A percentile compares a stretch with the other conserved stretches of the same genome.
Conservation (phyloP, 305 asterid genomes). For the Solanum hybrid region DNA sequence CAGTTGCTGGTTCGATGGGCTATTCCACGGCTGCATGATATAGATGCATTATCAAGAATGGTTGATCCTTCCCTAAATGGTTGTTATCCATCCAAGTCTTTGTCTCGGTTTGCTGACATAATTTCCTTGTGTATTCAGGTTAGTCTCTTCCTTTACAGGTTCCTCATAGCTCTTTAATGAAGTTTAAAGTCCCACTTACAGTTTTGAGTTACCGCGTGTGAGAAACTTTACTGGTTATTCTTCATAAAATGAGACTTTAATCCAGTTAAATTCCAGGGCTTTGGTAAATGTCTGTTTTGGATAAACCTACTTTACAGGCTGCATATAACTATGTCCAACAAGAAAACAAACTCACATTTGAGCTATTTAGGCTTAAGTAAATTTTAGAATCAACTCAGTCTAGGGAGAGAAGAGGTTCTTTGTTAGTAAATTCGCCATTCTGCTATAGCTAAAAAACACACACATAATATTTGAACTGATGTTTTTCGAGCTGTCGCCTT, state of each 20-base stretch:
- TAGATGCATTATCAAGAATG: slow-evolving; percentile 78
- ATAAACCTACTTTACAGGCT: not conserved
- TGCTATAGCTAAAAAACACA: not conserved
- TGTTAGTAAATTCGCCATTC: not conserved
- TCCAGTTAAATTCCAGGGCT: not conserved
- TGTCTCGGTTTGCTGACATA: slow-evolving; percentile 91
- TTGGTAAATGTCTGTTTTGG: not conserved
- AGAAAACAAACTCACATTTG: not conserved
- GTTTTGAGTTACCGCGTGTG: not conserved
- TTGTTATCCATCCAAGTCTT: slow-evolving; percentile 72
- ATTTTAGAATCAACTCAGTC: not conserved
- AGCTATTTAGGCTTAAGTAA: not conserved
- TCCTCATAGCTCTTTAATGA: not conserved
- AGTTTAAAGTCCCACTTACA: not conserved
- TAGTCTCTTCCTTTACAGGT: not conserved
- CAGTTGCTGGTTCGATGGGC: slow-evolving; percentile 90
- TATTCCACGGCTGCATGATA: slow-evolving; percentile 69
- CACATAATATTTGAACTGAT: not conserved
- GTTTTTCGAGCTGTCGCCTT: not conserved
- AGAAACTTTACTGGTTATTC: not conserved
- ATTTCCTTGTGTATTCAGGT: slow-evolving; percentile 89
- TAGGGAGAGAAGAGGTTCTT: not conserved
- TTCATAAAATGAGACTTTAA: not conserved
- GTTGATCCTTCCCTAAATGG: slow-evolving; percentile 78
- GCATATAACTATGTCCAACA: not conserved